A percentile compares a stretch with the other conserved stretches of the same genome.
Evolutionary conservation across 2,329 filamentous ascomycete species (phyloP).

Genomic region (Exophiala aquamarina): DNA sequence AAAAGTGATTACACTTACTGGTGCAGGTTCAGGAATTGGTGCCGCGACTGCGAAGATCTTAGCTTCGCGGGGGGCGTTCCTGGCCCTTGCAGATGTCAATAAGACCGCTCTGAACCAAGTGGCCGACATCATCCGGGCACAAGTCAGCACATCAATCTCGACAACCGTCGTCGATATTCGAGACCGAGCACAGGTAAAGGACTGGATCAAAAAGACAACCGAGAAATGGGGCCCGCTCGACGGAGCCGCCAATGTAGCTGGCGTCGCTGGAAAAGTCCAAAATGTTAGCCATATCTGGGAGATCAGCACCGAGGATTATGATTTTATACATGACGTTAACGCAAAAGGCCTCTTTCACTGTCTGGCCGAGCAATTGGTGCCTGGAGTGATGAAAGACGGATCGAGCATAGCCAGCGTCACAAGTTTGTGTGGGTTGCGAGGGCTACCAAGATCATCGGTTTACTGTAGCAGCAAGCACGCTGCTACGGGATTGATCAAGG

Average conservation of each 20-base stretch:
- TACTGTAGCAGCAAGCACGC: slow-evolving; percentile 52
- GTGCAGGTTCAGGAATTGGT: slow-evolving; percentile 48
- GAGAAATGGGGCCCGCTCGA: not conserved
- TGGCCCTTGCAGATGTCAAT: not conserved
- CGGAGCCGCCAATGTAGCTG: not conserved
- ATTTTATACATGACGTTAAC: slow-evolving; percentile 39
- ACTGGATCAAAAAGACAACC: not conserved
- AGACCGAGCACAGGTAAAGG: no score
- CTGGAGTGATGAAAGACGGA: slow-evolving; percentile 39
- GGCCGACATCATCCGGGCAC: not conserved
- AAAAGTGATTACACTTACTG: slow-evolving; percentile 12
- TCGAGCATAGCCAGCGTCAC: slow-evolving; percentile 17
- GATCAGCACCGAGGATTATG: slow-evolving; percentile 43
- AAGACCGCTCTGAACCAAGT: not conserved
- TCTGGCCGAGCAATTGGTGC: slow-evolving; percentile 39
- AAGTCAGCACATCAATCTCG: no score
- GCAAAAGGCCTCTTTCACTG: slow-evolving; percentile 40
- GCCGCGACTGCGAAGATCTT: slow-evolving; percentile 48
- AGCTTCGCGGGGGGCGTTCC: slow-evolving; percentile 42
- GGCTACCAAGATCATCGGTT: slow-evolving; percentile 32
- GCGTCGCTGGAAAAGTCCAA: no score
- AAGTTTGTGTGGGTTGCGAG: slow-evolving; percentile 14
- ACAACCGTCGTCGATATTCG: not conserved
- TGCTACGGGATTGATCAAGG: slow-evolving; percentile 50
- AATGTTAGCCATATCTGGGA: slow-evolving; percentile 37